phyloP scores from a whole-genome alignment of 2,329 filamentous ascomycete genomes.

The Aureobasidium sp. region DNA sequence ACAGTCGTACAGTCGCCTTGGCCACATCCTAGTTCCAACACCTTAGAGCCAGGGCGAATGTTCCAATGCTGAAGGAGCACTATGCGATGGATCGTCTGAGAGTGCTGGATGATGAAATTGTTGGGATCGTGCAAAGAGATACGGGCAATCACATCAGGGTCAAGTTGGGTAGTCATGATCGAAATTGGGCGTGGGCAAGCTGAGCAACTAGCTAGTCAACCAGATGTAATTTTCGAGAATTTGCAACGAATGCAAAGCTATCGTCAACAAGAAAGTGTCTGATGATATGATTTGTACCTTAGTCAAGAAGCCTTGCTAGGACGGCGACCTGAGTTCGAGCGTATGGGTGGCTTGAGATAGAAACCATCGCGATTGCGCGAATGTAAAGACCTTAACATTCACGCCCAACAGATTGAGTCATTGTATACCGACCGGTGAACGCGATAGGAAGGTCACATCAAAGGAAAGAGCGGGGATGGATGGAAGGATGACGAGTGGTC shows the following conservation, averaged over 20 bases:
- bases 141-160: background rate
- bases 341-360: too few relatives aligned
- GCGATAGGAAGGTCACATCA: background rate
- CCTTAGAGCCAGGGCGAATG: background rate
- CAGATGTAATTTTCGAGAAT: too few relatives aligned
- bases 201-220: too few relatives aligned
- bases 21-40: constrained; percentile 53
- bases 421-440: background rate
- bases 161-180: background rate
- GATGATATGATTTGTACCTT: too few relatives aligned
- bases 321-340: too few relatives aligned
- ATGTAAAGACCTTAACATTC: background rate
- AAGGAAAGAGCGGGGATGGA: background rate
- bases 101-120: background rate
- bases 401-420: background rate
- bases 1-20: constrained; percentile 52
- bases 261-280: too few relatives aligned
- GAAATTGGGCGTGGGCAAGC: too few relatives aligned
- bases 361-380: too few relatives aligned
- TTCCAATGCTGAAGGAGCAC: background rate
- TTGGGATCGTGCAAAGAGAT: background rate
- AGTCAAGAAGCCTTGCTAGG: too few relatives aligned
- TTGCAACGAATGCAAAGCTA: too few relatives aligned
- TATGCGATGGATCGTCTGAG: background rate
- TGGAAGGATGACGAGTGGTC: background rate